Evolutionary conservation across 371 early-diverging fungal species (phyloP).

Genomic region (Zancudomyces culisetae): DNA sequence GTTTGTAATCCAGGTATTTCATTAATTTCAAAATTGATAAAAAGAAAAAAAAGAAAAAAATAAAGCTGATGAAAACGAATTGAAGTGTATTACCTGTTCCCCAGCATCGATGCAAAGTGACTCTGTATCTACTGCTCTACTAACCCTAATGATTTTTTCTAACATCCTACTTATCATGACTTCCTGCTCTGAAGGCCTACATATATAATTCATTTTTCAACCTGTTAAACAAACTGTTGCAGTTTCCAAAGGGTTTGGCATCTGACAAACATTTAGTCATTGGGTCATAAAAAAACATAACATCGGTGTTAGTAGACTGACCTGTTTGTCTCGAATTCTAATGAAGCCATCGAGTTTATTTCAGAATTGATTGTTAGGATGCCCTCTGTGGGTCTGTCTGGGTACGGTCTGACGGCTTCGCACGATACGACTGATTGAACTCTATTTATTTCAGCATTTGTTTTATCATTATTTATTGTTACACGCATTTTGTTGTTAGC

Average conservation of each 20-base stretch:
- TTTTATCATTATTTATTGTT: background rate
- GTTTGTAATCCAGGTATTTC: too few relatives aligned
- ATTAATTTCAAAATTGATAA: too few relatives aligned
- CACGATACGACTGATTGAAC: conserved; percentile 68
- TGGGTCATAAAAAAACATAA: too few relatives aligned
- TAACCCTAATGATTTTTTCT: conserved; percentile 67
- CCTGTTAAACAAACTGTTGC: too few relatives aligned
- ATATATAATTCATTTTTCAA: too few relatives aligned
- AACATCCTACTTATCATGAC: conserved; percentile 61
- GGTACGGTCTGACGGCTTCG: conserved; percentile 65
- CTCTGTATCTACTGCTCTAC: conserved; percentile 84
- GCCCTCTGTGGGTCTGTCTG: conserved; percentile 71
- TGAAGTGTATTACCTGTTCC: conserved; percentile 29
- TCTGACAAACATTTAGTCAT: too few relatives aligned
- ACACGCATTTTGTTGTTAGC: too few relatives aligned
- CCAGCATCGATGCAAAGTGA: conserved; percentile 91
- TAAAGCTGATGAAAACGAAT: too few relatives aligned
- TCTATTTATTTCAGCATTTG: conserved; percentile 9
- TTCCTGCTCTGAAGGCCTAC: conserved; percentile 64
- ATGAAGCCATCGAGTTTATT: conserved; percentile 68
- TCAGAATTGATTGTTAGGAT: conserved; percentile 59
- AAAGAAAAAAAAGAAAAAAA: too few relatives aligned
- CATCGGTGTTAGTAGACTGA: too few relatives aligned
- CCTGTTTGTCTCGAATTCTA: conserved; percentile 40
- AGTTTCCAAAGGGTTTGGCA: too few relatives aligned